Conservation (phyloP, 768 basidiomycete species). For the Podaxis sp. region DNA sequence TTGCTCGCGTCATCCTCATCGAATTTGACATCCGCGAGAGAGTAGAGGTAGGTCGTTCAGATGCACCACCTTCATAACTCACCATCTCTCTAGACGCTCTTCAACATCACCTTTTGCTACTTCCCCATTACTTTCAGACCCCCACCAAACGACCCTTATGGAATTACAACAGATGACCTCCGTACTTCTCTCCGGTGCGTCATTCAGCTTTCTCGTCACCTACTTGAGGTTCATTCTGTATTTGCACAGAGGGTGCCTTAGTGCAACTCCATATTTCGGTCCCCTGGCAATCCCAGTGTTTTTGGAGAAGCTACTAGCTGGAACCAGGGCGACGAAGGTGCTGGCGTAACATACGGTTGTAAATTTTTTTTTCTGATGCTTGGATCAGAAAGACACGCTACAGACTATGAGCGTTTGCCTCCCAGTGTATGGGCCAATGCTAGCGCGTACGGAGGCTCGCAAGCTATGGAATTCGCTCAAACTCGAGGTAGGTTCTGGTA, state of each 20-base stretch:
- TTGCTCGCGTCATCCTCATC: conserved; percentile 78
- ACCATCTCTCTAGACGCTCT: conserved; percentile 57
- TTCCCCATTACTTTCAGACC: conserved; percentile 97
- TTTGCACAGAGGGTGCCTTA: conserved; percentile 56
- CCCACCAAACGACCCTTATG: conserved; percentile 90
- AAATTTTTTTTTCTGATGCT: background rate
- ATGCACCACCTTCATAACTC: background rate
- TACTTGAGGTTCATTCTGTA: background rate
- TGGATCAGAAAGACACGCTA: conserved; percentile 72
- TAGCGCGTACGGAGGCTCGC: conserved; percentile 56
- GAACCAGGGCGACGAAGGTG: conserved; percentile 82
- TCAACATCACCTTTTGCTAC: conserved; percentile 96
- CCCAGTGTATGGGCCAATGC: conserved; percentile 73
- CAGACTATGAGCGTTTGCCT: conserved; percentile 73
- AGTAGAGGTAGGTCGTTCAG: conserved; percentile 60
- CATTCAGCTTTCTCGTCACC: background rate
- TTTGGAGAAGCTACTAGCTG: conserved; percentile 85
- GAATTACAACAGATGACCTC: conserved; percentile 85
- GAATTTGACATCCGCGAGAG: conserved; percentile 78
- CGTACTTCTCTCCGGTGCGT: conserved; percentile 62
- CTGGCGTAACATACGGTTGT: background rate
- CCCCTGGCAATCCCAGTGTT: conserved; percentile 82
- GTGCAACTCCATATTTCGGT: conserved; percentile 79
- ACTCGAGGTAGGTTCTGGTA: conserved; percentile 74
- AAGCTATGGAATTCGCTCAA: conserved; percentile 92